Percentiles rank a stretch among this genome's conserved stretches.
Conservation (phyloP, 2,329 filamentous ascomycete species). For the Apiospora malaysiana region DNA sequence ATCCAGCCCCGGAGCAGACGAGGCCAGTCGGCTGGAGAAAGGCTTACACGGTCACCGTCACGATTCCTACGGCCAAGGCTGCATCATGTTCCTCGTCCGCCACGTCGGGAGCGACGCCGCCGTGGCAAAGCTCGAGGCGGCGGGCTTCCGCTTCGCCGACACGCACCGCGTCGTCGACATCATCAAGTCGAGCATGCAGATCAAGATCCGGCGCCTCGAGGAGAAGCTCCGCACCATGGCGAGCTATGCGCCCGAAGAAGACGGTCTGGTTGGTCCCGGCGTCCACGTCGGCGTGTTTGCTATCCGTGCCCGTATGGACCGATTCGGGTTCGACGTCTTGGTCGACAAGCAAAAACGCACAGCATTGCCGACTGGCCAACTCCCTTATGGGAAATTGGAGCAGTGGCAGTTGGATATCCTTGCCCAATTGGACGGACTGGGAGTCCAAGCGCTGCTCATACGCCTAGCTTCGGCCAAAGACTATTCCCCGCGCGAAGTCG, state of each 20-base stretch:
- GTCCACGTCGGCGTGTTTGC: constrained; percentile 66
- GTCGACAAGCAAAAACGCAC: constrained; percentile 62
- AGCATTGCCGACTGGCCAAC: constrained; percentile 63
- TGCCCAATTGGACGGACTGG: constrained; percentile 52
- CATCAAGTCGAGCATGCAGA: constrained; percentile 76
- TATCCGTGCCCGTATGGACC: constrained; percentile 56
- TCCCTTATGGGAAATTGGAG: constrained; percentile 60
- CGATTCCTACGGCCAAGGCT: constrained; percentile 67
- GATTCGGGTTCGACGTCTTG: constrained; percentile 65
- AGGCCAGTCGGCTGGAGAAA: not conserved
- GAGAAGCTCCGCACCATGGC: constrained; percentile 69
- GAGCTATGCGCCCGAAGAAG: constrained; percentile 50
- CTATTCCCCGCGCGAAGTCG: constrained; percentile 44
- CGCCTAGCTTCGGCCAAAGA: not conserved
- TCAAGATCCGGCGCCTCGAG: constrained; percentile 66
- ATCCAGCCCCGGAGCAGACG: constrained; percentile 4
- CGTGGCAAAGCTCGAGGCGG: constrained; percentile 67
- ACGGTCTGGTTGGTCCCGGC: constrained; percentile 53
- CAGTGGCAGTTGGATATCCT: constrained; percentile 62
- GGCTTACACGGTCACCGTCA: not conserved
- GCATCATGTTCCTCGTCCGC: constrained; percentile 80
- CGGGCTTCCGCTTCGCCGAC: constrained; percentile 78
- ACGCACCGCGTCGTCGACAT: constrained; percentile 70
- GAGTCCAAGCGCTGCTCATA: constrained; percentile 29
- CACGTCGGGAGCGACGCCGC: constrained; percentile 63